These are phyloP conservation scores for Globisporangium iwayamae DNA, from an alignment of 352 stramenopile genomes.

Conservation along the genomic window DNA sequence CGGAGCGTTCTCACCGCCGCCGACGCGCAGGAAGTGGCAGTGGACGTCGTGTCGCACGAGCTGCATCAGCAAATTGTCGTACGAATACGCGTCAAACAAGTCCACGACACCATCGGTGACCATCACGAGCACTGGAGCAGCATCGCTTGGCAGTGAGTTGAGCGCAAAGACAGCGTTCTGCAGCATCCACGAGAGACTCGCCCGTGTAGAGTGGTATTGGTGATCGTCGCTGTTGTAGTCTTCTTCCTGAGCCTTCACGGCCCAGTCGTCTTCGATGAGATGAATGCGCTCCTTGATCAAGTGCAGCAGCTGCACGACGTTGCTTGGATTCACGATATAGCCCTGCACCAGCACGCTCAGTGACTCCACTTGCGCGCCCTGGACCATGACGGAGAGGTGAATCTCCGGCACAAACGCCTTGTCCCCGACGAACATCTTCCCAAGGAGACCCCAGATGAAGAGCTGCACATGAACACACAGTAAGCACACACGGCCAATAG, in stretches of 20 bases:
- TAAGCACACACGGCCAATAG: not conserved
- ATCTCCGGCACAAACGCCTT: conserved; percentile 58
- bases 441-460: conserved; percentile 65
- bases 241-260: conserved; percentile 32
- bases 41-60: conserved; percentile 86
- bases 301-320: conserved; percentile 51
- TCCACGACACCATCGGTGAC: conserved; percentile 86
- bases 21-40: conserved; percentile 79
- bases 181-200: conserved; percentile 73
- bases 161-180: conserved; percentile 85
- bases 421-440: conserved; percentile 52
- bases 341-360: conserved; percentile 81
- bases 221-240: conserved; percentile 12
- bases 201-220: conserved; percentile 25
- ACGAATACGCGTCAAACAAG: conserved; percentile 67
- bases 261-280: conserved; percentile 84
- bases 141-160: conserved; percentile 76
- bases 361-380: conserved; percentile 73
- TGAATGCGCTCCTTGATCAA: conserved; percentile 73
- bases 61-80: conserved; percentile 87
- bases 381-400: conserved; percentile 77
- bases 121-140: conserved; percentile 76
- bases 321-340: conserved; percentile 64
- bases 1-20: conserved; percentile 47
- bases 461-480: conserved; percentile 32